Evolutionary conservation across 805 yeast species (phyloP), one percentile per base, ranked within the genome.

Genomic region (Saccharomycopsis vini): DNA sequence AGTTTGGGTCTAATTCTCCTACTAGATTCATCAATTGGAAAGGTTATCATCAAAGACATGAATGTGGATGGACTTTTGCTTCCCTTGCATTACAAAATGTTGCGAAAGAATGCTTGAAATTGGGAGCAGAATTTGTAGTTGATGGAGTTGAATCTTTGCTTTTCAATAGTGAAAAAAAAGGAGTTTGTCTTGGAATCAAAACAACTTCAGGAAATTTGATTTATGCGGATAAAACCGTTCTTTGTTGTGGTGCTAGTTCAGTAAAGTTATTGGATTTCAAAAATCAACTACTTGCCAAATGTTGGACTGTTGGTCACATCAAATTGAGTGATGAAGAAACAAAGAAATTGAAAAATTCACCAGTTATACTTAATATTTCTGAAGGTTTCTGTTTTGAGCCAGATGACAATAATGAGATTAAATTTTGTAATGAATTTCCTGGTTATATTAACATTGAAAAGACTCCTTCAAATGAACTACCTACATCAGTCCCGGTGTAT

Each of bases 381-480:
- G 57, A 58, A 43, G 72, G 72, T 0, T 68, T 66, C 54, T 57
- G 66, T 39, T 66, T 67, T 49, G 71, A 67, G 40, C 69, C 71
- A 5, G 70, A 64, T 49, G 22, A 26, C 9, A 53, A 59, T 29
- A 57, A 61, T 36, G 63, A 64, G 21, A 44, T 66, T 23, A 66
- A 66, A 44, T 53, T 65, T 38, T 63, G 66, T 49, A 65, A 65
- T 45, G 70, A 66, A 49, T 64, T 63, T 40, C 67, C 68, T 7
- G 68, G 69, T 5, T 63, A 60, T 42, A 59, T 61, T 39, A 57
- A 63, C 33, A 56, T 49, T 37, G 41, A 56, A 10, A 51, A n/a
- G n/a, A n/a, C 54, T 9, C 12, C 6, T 18, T 18, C 20, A 26
- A 13, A 6, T 23, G 20, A n/a, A 26, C 47, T n/a, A 30, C 5